Conservation (phyloP, 1,284 basidiomycete species). For the Mycena citricolor region DNA sequence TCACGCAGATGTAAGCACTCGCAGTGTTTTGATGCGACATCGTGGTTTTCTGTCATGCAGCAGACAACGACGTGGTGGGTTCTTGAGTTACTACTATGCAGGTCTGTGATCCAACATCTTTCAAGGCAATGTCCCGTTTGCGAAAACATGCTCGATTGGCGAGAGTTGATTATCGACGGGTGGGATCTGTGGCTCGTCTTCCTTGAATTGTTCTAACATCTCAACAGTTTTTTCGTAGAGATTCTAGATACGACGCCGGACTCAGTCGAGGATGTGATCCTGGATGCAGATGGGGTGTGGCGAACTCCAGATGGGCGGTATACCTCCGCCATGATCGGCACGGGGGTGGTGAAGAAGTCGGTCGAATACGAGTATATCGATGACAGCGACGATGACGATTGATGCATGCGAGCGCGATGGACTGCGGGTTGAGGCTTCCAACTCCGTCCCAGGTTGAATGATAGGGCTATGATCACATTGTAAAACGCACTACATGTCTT, state of each 20-base stretch:
- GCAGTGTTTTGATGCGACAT: slow-evolving; percentile 94
- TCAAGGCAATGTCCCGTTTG: slow-evolving; percentile 84
- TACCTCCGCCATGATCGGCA: slow-evolving; percentile 10
- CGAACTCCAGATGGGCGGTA: slow-evolving; percentile 86
- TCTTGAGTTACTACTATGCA: background rate
- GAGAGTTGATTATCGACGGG: slow-evolving; percentile 92
- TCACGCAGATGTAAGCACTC: slow-evolving; percentile 85
- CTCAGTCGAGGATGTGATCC: slow-evolving; percentile 85
- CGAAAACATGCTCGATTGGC: slow-evolving; percentile 75
- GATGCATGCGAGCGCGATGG: too few species aligned
- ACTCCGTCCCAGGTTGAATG: too few species aligned
- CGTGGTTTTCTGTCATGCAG: slow-evolving; percentile 95
- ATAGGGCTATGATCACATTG: too few species aligned
- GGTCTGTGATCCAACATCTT: background rate
- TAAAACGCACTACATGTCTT: too few species aligned
- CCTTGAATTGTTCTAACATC: background rate
- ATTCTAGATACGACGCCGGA: slow-evolving; percentile 79
- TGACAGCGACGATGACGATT: too few species aligned
- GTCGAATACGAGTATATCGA: slow-evolving; percentile 7
- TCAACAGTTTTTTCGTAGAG: slow-evolving; percentile 72
- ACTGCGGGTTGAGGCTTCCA: too few species aligned
- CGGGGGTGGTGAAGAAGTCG: background rate
- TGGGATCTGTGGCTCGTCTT: slow-evolving; percentile 38
- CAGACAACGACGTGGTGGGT: slow-evolving; percentile 84
- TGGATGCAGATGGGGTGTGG: slow-evolving; percentile 95